Evolutionary conservation across 139 green algal species (phyloP).

Genomic region (Chara braunii): DNA sequence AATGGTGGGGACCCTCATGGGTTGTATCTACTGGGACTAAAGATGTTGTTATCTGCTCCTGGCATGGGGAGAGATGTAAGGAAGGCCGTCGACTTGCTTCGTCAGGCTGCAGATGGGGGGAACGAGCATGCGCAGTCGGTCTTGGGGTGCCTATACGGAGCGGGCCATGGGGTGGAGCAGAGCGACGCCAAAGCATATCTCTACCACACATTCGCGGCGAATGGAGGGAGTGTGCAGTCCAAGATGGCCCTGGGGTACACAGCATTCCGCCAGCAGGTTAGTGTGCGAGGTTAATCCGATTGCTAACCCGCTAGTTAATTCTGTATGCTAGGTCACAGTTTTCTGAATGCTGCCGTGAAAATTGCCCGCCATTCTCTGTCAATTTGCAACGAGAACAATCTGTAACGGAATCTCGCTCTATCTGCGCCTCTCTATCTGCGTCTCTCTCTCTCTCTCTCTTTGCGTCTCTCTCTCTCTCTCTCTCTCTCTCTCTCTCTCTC

Average conservation of each 20-base stretch:
- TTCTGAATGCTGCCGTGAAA: no score
- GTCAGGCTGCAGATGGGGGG: constrained; percentile 40
- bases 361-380: no score
- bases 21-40: constrained; percentile 20
- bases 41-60: constrained; percentile 10
- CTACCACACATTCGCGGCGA: constrained; percentile 24
- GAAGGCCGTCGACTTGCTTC: constrained; percentile 8
- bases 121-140: constrained; percentile 65
- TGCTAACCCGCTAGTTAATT: no score
- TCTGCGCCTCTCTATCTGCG: no score
- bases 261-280: constrained; percentile 21
- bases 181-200: constrained; percentile 18
- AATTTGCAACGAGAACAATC: no score
- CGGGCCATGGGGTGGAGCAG: constrained; percentile 54
- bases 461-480: no score
- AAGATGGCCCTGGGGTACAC: constrained; percentile 34
- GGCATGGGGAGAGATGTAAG: constrained; percentile 9
- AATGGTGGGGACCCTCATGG: constrained; percentile 4
- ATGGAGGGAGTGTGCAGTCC: constrained; percentile 14
- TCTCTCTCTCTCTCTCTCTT: no score
- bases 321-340: no score
- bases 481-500: no score
- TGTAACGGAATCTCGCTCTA: no score
- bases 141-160: constrained; percentile 81
- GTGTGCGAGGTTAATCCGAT: no score